phyloP scores from a whole-genome alignment of 2,329 filamentous ascomycete genomes.

The Amauroascus verrucosus region DNA sequence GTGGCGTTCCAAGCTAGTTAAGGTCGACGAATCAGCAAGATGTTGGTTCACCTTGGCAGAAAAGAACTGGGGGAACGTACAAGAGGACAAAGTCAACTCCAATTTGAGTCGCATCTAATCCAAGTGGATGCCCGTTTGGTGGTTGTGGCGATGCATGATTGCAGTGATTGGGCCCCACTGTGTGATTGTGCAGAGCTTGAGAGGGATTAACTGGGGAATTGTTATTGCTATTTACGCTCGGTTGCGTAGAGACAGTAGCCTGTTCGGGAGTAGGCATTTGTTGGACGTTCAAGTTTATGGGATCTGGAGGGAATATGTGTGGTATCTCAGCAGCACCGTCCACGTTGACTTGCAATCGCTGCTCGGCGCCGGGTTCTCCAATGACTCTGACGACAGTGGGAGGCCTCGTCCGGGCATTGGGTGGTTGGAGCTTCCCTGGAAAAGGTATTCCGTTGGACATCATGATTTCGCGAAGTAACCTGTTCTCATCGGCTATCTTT shows the following conservation, averaged over 20 bases:
- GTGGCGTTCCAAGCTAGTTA: conserved; percentile 21
- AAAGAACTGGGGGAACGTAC: conserved; percentile 10
- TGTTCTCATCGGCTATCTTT: conserved; percentile 17
- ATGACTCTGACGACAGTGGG: conserved; percentile 16
- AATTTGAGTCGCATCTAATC: conserved; percentile 22
- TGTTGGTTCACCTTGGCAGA: neutral
- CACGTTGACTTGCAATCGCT: conserved; percentile 16
- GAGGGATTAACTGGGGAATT: neutral
- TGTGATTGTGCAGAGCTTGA: conserved; percentile 4
- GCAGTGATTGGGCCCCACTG: neutral
- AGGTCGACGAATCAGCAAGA: neutral
- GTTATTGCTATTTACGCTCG: neutral
- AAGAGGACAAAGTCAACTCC: conserved; percentile 26
- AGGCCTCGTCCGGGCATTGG: neutral
- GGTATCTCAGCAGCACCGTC: conserved; percentile 2
- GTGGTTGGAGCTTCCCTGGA: conserved; percentile 4
- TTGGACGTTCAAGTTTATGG: neutral
- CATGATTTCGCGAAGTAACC: conserved; percentile 19
- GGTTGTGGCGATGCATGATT: conserved; percentile 7
- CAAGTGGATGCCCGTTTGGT: conserved; percentile 19
- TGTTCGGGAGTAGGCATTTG: neutral
- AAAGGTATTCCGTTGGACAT: conserved; percentile 17
- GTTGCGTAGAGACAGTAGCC: neutral
- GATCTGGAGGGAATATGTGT: conserved; percentile 13
- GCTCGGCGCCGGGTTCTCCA: conserved; percentile 15